Evolutionary conservation across 2,329 filamentous ascomycete genomes (phyloP).

Genomic region (Fusarium agapanthi): DNA sequence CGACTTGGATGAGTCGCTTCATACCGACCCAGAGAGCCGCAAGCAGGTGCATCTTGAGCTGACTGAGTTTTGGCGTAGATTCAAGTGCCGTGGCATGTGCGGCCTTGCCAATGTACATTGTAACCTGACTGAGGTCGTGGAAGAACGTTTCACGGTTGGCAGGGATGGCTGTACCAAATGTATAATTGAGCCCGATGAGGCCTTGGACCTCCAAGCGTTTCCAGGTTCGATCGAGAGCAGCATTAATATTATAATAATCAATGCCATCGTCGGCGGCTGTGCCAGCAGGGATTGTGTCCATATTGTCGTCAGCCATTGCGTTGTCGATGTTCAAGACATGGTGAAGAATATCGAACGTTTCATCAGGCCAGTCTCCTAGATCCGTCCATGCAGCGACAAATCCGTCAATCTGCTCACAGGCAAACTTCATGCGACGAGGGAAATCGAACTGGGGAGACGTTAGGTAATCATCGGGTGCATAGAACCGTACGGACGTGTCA

Average conservation of each 20-base stretch:
- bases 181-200: neutral
- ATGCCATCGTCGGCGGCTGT: neutral
- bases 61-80: neutral
- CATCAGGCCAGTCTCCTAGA: neutral
- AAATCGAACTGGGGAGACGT: neutral
- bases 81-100: neutral
- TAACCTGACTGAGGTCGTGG: neutral
- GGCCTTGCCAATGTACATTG: neutral
- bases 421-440: neutral
- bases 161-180: neutral
- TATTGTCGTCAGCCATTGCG: too few species aligned
- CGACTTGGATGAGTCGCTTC: neutral
- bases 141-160: neutral
- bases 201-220: neutral
- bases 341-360: neutral
- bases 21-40: neutral
- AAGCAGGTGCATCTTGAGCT: neutral
- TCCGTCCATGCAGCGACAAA: neutral
- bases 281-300: neutral
- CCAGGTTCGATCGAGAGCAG: neutral
- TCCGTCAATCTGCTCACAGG: neutral
- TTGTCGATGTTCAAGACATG: neutral
- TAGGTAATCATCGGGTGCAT: neutral
- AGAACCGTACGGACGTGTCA: neutral
- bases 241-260: neutral